Conservation (phyloP, 805 yeast genomes). For the Priceomyces castillae region DNA sequence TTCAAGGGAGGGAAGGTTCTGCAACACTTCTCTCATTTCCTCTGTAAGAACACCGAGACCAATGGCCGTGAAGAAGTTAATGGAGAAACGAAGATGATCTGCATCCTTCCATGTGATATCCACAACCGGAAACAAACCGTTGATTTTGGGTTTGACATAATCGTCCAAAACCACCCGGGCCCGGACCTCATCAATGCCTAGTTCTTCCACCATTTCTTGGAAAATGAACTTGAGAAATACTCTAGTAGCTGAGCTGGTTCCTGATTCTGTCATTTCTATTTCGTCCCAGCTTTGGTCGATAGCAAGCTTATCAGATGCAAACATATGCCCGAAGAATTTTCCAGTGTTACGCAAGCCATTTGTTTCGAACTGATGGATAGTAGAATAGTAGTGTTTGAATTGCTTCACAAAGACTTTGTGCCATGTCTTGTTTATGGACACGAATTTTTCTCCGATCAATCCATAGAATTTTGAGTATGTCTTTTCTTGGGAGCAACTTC, state of each 20-base stretch:
- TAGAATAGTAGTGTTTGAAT: slow-evolving; percentile 56
- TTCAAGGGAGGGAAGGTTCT: slow-evolving; percentile 25
- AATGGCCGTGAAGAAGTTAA: slow-evolving; percentile 90
- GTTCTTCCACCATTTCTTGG: slow-evolving; percentile 72
- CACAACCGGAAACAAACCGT: slow-evolving; percentile 62
- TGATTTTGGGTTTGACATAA: slow-evolving; percentile 45
- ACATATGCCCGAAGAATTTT: slow-evolving; percentile 79
- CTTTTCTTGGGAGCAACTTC: slow-evolving; percentile 81
- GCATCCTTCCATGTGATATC: slow-evolving; percentile 32
- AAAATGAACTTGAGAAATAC: slow-evolving; percentile 79
- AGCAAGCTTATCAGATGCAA: slow-evolving; percentile 66
- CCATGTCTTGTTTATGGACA: slow-evolving; percentile 57
- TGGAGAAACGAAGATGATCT: slow-evolving; percentile 67
- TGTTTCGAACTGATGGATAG: slow-evolving; percentile 66
- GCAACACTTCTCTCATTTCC: slow-evolving; percentile 62
- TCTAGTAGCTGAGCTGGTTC: slow-evolving; percentile 77
- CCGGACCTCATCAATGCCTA: slow-evolving; percentile 57
- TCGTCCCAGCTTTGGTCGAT: slow-evolving; percentile 55
- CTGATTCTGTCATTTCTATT: slow-evolving; percentile 62
- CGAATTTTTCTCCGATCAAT: slow-evolving; percentile 64
- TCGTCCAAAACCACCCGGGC: slow-evolving; percentile 49
- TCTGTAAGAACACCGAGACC: slow-evolving; percentile 85
- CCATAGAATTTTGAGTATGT: slow-evolving; percentile 87
- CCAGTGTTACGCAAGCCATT: slow-evolving; percentile 76
- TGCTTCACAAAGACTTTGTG: slow-evolving; percentile 45